Percentiles rank a stretch among this genome's conserved stretches.
Evolutionary conservation across 2,329 filamentous ascomycete genomes (phyloP).

Genomic region (Neodidymelliopsis sp.): DNA sequence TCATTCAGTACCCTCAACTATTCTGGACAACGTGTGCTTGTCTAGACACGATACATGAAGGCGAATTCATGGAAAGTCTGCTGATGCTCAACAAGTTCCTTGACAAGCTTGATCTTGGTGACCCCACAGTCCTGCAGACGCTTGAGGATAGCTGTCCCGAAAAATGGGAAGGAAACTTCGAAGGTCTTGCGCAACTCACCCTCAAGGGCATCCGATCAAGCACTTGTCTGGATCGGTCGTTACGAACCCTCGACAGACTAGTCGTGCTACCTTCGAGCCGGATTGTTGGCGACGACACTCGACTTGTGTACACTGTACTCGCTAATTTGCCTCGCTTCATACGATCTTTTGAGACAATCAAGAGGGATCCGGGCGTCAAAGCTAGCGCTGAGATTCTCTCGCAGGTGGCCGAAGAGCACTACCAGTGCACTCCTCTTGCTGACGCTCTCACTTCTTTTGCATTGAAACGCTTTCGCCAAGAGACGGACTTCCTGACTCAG

Average conservation of each 20-base stretch:
- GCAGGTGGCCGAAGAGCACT: conserved; percentile 75
- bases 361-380: conserved; percentile 57
- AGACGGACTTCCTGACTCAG: conserved; percentile 78
- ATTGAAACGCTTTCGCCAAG: conserved; percentile 69
- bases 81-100: conserved; percentile 90
- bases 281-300: conserved; percentile 81
- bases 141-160: conserved; percentile 81
- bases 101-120: conserved; percentile 80
- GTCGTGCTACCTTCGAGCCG: conserved; percentile 79
- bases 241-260: conserved; percentile 79
- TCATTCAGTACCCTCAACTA: conserved; percentile 90
- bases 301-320: conserved; percentile 83
- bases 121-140: conserved; percentile 71
- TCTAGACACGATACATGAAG: conserved; percentile 94
- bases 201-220: conserved; percentile 94
- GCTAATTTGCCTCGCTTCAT: conserved; percentile 92
- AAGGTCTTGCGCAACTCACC: conserved; percentile 83
- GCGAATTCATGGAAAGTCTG: conserved; percentile 89
- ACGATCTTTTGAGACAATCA: conserved; percentile 74
- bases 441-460: conserved; percentile 75
- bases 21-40: conserved; percentile 99
- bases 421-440: conserved; percentile 72
- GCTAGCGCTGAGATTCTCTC: conserved; percentile 74
- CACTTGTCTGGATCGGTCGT: conserved; percentile 76
- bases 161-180: conserved; percentile 88